Conservation (phyloP, 345 rosid genomes). For the Eutrema heterophyllum region DNA sequence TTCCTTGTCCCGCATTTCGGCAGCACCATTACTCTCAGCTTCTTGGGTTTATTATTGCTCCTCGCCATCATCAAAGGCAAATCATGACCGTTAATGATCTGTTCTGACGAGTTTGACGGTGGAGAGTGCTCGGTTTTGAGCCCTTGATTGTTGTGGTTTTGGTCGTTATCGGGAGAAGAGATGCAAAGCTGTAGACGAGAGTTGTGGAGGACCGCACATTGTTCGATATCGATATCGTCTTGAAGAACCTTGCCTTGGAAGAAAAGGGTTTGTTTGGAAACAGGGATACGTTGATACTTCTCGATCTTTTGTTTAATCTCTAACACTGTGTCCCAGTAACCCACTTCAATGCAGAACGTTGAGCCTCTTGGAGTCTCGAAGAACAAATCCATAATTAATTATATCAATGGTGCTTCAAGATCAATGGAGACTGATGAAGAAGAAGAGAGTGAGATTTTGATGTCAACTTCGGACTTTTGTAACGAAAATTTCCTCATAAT, state of each 20-base stretch:
- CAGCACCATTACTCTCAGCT: conserved; percentile 60
- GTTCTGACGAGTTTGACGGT: neutral
- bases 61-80: neutral
- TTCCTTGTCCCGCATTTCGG: conserved; percentile 46
- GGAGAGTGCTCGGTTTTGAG: neutral
- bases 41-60: conserved; percentile 31
- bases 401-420: neutral
- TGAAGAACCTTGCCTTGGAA: conserved; percentile 57
- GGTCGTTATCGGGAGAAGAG: conserved; percentile 6
- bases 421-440: conserved; percentile 1
- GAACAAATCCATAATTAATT: conserved; percentile 51
- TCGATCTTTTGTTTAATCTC: conserved; percentile 75
- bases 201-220: conserved; percentile 52
- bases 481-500: neutral
- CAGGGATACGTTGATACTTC: conserved; percentile 58
- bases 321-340: conserved; percentile 64
- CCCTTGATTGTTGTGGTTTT: neutral
- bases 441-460: neutral
- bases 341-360: conserved; percentile 68
- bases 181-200: conserved; percentile 54
- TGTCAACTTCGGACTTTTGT: neutral
- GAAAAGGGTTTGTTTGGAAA: conserved; percentile 50
- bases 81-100: neutral
- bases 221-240: conserved; percentile 55
- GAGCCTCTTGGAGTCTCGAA: conserved; percentile 50